Percentiles rank a stretch among this genome's conserved stretches.
phyloP scores from a whole-genome alignment of 768 basidiomycete genomes.

The Pleurotus djamor region DNA sequence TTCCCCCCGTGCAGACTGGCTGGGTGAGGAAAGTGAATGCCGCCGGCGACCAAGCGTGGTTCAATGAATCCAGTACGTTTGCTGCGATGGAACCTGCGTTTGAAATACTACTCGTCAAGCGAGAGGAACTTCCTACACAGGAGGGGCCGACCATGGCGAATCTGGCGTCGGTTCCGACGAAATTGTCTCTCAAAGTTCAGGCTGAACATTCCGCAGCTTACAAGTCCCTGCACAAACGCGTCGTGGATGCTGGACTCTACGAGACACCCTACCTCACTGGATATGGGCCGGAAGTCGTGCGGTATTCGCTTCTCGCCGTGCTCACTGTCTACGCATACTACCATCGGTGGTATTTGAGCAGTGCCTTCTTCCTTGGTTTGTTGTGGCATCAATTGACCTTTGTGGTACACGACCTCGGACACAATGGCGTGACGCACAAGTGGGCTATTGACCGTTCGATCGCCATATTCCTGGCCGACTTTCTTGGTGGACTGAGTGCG shows the following conservation, averaged over 20 bases:
- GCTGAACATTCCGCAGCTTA: constrained; percentile 75
- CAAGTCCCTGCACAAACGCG: constrained; percentile 69
- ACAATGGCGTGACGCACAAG: constrained; percentile 89
- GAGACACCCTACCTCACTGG: constrained; percentile 79
- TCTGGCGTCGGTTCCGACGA: constrained; percentile 51
- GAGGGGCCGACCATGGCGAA: constrained; percentile 38
- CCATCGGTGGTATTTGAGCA: constrained; percentile 63
- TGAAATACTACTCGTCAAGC: constrained; percentile 63
- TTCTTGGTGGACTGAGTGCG: constrained; percentile 89
- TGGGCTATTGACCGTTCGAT: constrained; percentile 81
- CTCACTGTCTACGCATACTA: constrained; percentile 61
- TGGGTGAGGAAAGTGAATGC: constrained; percentile 57
- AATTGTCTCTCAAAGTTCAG: constrained; percentile 56
- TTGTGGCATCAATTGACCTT: constrained; percentile 97
- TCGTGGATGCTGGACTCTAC: constrained; percentile 83
- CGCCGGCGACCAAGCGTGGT: constrained; percentile 51
- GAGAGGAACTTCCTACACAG: constrained; percentile 19
- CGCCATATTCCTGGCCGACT: constrained; percentile 79
- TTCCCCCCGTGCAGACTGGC: constrained; percentile 85
- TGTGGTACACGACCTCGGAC: constrained; percentile 91
- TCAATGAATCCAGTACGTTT: constrained; percentile 54
- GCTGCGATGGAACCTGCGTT: constrained; percentile 30
- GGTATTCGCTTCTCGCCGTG: constrained; percentile 67
- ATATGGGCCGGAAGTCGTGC: constrained; percentile 85
- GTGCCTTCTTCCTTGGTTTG: constrained; percentile 81